Evolutionary conservation across 164 flowering plant species (phyloP).

Genomic region (Santalum album): DNA sequence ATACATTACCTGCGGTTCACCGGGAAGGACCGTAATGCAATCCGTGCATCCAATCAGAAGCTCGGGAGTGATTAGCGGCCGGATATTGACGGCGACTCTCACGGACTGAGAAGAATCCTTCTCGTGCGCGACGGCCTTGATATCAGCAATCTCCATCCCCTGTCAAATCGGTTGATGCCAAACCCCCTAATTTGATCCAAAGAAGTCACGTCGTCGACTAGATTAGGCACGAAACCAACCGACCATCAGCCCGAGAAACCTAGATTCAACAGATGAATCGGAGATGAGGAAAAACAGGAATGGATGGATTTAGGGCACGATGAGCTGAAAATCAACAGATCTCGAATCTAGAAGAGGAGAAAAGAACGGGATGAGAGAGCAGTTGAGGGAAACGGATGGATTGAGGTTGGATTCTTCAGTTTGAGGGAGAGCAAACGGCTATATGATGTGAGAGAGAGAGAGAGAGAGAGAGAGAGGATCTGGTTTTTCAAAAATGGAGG

Average conservation of each 20-base stretch:
- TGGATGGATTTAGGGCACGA: background rate
- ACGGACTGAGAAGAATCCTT: slow-evolving; percentile 49
- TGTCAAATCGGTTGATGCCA: background rate
- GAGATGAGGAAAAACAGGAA: background rate
- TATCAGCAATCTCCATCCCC: slow-evolving; percentile 40
- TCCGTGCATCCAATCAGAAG: slow-evolving; percentile 76
- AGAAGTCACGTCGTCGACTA: no score
- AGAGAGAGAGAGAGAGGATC: background rate
- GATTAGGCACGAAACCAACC: background rate
- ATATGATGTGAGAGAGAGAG: background rate
- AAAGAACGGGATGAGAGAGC: background rate
- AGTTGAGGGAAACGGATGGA: background rate
- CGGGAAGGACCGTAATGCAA: slow-evolving; percentile 56
- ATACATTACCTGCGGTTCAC: slow-evolving; percentile 75
- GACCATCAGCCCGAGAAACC: background rate
- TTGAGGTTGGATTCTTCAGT: no score
- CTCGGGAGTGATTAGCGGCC: slow-evolving; percentile 80
- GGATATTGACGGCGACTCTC: slow-evolving; percentile 75
- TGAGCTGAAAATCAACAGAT: no score
- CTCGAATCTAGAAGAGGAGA: background rate
- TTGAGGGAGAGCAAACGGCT: background rate
- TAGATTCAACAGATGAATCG: background rate
- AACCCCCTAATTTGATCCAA: no score
- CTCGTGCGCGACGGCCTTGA: slow-evolving; percentile 13
- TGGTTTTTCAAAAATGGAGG: background rate